Evolutionary conservation across 495 filamentous ascomycete species (phyloP).

Genomic region (Tuber magnatum): DNA sequence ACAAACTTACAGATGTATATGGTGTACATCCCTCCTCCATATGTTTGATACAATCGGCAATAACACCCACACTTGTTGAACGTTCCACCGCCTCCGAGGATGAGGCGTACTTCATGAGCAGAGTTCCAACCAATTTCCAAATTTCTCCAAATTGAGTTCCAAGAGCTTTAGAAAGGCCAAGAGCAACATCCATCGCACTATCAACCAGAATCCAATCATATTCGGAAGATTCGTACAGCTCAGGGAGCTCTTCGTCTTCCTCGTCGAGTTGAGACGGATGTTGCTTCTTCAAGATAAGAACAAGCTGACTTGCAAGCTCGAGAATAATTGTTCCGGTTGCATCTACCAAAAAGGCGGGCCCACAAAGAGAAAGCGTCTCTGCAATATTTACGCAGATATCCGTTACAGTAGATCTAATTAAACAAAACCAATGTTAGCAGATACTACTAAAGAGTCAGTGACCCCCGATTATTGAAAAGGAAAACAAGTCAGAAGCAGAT

Average conservation of each 20-base stretch:
- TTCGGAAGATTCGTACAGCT: constrained; percentile 76
- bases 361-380: constrained; percentile 84
- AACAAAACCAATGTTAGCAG: constrained; percentile 29
- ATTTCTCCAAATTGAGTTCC: constrained; percentile 74
- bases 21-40: constrained; percentile 74
- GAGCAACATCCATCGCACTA: constrained; percentile 81
- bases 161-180: constrained; percentile 72
- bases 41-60: constrained; percentile 82
- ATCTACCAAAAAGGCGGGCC: constrained; percentile 70
- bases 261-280: constrained; percentile 91
- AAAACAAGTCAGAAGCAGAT: constrained; percentile 51
- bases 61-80: constrained; percentile 76
- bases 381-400: constrained; percentile 93
- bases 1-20: constrained; percentile 52
- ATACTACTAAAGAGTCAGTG: background rate
- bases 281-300: constrained; percentile 70
- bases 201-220: constrained; percentile 97
- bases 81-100: constrained; percentile 79
- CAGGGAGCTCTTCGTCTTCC: constrained; percentile 62
- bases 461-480: constrained; percentile 4
- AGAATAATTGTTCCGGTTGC: constrained; percentile 54
- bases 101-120: constrained; percentile 76
- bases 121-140: constrained; percentile 91
- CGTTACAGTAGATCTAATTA: constrained; percentile 68
- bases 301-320: constrained; percentile 44